Evolutionary conservation across 352 stramenopile species (phyloP), one percentile per base, ranked within the genome.

Genomic region (Elongisporangium senticosum): DNA sequence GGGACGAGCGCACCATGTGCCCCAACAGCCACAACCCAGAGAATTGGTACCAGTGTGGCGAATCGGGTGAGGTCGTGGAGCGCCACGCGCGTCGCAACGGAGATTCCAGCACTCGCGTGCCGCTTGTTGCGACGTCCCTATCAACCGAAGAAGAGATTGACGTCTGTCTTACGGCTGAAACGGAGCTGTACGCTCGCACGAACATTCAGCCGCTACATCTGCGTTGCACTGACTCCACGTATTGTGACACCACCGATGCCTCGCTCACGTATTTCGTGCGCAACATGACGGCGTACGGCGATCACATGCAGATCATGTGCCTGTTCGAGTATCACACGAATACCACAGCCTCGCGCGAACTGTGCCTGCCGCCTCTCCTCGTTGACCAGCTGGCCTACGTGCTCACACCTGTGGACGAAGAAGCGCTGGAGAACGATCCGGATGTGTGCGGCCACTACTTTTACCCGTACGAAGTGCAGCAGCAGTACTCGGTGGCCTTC

Each of bases 371-470:
- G 20, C 80, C 80, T n/a, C 68, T 90, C 65, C 62, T 79, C 48
- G 49, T 67, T 15, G 68, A 87, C 68, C 61, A 80, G 55, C 77
- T 90, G 53, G 76, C 76, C 61, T 82, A 84, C 63, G 62, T 84
- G 22, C 52, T 90, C 49, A 70, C 71, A 22, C 80, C 80, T 0
- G 65, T 87, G 24, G 68, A 73, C 2, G 71, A 77, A 22, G 80
- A 88, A 54, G 55, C 78, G 15, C 64, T 71, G 26, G 57, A 70
- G 60, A 87, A 90, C 61, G 77, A 88, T 64, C 72, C 72, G 33
- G 76, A 90, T 50, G 69, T 83, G 49, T 90, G 77, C 51, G 80
- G 80, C 49, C 86, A 82, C 62, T 90, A 90, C 69, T 83, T 88
- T 37, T 85, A 87, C 64, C 80, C 78, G 57, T 90, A 88, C 63